Evolutionary conservation across 106 monocot species (phyloP).

Genomic region (Cymbidium sinense): DNA sequence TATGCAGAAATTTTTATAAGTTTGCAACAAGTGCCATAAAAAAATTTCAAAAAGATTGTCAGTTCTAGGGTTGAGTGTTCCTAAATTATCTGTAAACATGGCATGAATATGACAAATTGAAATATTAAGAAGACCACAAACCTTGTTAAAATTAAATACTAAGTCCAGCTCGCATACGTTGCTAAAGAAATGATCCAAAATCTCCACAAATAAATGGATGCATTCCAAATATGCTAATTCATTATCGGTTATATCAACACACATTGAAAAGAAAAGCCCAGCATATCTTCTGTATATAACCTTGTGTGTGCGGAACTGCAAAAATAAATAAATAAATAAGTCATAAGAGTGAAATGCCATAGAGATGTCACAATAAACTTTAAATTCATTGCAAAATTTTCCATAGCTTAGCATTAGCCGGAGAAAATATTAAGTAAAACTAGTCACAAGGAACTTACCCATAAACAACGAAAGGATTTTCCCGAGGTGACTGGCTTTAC

Average conservation of each 20-base stretch:
- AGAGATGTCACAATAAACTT: not conserved
- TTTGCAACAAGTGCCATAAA: not conserved
- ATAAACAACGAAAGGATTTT: not conserved
- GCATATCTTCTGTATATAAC: slow-evolving; percentile 99
- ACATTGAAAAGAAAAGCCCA: slow-evolving; percentile 93
- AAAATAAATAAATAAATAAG: slow-evolving; percentile 3
- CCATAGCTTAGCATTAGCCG: not conserved
- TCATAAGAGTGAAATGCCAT: not conserved
- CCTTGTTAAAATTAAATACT: slow-evolving; percentile 99
- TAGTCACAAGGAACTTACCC: not conserved
- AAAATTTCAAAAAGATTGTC: not conserved
- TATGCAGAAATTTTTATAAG: not conserved
- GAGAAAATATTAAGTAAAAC: not conserved
- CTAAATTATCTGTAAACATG: not conserved
- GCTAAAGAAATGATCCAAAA: slow-evolving; percentile 98
- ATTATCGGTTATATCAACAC: slow-evolving; percentile 98
- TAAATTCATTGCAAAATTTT: not conserved
- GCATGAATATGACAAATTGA: not conserved
- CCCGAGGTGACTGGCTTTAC: not conserved
- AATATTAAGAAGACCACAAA: slow-evolving; percentile 15
- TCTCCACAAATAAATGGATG: slow-evolving; percentile 99
- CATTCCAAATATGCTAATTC: slow-evolving; percentile 95
- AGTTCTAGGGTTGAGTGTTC: not conserved
- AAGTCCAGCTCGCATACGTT: slow-evolving; percentile 96
- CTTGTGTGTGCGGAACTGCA: slow-evolving; percentile 97